Evolutionary conservation across 2,329 filamentous ascomycete genomes (phyloP), one percentile per base, ranked within the genome.

Genomic region (Allantophomopsis cytisporea): DNA sequence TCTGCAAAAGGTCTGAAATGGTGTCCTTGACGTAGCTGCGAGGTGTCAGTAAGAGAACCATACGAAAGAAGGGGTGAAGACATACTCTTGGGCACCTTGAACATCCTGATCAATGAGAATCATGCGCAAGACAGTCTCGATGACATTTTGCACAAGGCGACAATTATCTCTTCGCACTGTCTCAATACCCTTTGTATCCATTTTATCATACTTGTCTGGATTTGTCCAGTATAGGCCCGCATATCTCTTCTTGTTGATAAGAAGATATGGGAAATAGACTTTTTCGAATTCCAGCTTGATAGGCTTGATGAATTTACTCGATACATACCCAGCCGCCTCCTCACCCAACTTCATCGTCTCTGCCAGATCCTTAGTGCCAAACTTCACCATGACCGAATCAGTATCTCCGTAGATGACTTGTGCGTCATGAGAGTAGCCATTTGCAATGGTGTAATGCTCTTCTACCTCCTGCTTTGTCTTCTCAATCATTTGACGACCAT

Each of bases 191-290:
- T 98, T 98, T 43, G 86, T 96, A 61, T 98, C 91, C 93, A 98
- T 98, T 69, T 96, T 98, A 71, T 98, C 93, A 59, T 83, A 91
- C 61, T 94, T 95, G 33, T 89, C 75, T 1, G 89, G 76, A 48
- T 83, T 91, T 5, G 91, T 98, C 88, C 88, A 98, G 64, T 86
- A 96, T 23, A 98, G 63, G n/a, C 91, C 91, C 7, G 91, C 91
- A 54, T 98, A 98, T 46, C 91, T 83, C 68, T 98, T 98, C 69
- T 98, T 98, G 76, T 98, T 98, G 76, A 98, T 98, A 38, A 98
- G 71, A 28, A 98, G 71, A 57, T 98, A 98, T 1, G 91, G 91
- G 58, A 83, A 98, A 62, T 98, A 98, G 1, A 98, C 89, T 63
- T 98, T 98, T 60, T 98, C 91, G 61, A 98, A 98, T 60, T 98